Evolutionary conservation across 1,139 yeast genomes (phyloP).

Genomic region (Kodamaea arcana): DNA sequence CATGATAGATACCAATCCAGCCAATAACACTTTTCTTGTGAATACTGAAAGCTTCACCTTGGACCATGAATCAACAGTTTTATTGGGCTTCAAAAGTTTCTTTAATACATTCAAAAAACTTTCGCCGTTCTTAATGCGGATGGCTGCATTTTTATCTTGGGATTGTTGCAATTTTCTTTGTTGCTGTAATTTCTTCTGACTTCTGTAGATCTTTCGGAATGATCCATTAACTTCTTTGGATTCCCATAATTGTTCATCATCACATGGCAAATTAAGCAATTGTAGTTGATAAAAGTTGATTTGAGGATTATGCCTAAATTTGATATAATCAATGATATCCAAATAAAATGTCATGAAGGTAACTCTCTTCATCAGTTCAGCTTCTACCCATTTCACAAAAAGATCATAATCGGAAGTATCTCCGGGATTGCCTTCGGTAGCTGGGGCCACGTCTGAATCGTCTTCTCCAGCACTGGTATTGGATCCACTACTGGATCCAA

Average conservation of each 20-base stretch:
- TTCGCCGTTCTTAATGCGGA: constrained; percentile 22
- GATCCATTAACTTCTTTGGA: constrained; percentile 37
- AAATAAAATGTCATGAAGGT: constrained; percentile 77
- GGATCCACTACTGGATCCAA: constrained; percentile 18
- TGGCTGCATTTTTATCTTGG: constrained; percentile 8
- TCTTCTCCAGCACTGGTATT: constrained; percentile 31
- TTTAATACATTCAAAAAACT: constrained; percentile 35
- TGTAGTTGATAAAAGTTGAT: constrained; percentile 72
- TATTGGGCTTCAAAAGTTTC: constrained; percentile 25
- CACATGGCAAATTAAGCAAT: constrained; percentile 66
- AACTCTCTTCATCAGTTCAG: constrained; percentile 72
- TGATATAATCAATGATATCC: constrained; percentile 75
- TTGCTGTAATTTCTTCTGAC: constrained; percentile 31
- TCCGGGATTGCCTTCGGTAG: constrained; percentile 6
- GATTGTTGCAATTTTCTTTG: constrained; percentile 2
- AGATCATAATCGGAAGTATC: constrained; percentile 26
- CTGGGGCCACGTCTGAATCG: constrained; percentile 20
- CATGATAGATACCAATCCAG: constrained; percentile 68
- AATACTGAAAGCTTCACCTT: constrained; percentile 27
- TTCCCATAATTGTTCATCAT: constrained; percentile 72
- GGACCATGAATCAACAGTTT: constrained; percentile 10
- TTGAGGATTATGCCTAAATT: constrained; percentile 71
- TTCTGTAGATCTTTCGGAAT: constrained; percentile 35
- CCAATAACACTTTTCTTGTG: constrained; percentile 62
- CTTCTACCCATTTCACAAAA: constrained; percentile 63